Conservation (phyloP, 2,329 filamentous ascomycete genomes). For the Colletotrichum theobromicola region DNA sequence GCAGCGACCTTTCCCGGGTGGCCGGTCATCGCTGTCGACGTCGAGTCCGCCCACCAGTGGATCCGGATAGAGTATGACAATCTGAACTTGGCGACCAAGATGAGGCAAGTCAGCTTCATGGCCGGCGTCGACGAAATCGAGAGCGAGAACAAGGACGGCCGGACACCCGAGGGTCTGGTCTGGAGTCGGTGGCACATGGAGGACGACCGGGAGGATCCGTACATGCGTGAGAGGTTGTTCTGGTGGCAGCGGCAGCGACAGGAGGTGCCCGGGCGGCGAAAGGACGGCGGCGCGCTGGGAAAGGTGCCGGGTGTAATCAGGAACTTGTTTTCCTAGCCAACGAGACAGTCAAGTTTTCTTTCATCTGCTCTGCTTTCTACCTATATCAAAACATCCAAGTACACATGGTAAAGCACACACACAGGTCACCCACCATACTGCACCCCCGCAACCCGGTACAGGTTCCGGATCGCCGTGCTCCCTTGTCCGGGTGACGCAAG, state of each 20-base stretch:
- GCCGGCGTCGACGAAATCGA: background rate
- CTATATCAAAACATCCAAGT: background rate
- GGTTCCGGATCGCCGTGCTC: background rate
- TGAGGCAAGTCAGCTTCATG: background rate
- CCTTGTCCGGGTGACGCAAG: background rate
- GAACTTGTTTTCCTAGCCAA: background rate
- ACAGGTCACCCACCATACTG: background rate
- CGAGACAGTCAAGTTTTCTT: background rate
- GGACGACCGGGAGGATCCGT: background rate
- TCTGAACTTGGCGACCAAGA: background rate
- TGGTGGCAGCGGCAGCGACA: background rate
- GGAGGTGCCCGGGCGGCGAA: background rate
- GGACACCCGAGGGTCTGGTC: background rate
- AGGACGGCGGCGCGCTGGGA: background rate
- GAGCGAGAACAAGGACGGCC: background rate
- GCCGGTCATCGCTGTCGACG: background rate
- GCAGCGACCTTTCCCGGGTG: background rate
- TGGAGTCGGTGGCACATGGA: background rate
- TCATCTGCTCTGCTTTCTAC: background rate
- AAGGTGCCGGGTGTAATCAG: background rate
- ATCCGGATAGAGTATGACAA: background rate
- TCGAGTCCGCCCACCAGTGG: background rate
- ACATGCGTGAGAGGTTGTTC: background rate
- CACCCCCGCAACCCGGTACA: background rate
- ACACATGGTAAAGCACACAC: background rate